Conservation (phyloP, 176 grass and related monocot species). For the Typha latifolia region DNA sequence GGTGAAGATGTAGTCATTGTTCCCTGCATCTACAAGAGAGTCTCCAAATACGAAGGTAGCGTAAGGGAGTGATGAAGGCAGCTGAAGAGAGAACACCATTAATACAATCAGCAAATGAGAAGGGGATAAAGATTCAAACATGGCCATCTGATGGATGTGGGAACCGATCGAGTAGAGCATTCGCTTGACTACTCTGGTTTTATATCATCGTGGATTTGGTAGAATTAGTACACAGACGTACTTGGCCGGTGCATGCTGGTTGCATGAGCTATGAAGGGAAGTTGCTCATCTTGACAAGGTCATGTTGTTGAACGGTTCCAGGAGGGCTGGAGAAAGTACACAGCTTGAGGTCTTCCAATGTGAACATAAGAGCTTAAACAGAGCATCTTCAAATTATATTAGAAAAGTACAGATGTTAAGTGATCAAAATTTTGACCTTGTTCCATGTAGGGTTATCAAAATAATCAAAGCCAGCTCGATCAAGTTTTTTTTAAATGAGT, state of each 20-base stretch:
- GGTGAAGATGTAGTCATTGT: constrained; percentile 79
- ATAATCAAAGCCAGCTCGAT: too few species aligned
- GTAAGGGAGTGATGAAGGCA: constrained; percentile 26
- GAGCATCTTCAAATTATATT: too few species aligned
- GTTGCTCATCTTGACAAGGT: constrained; percentile 21
- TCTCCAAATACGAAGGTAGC: constrained; percentile 83
- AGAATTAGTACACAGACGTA: neutral
- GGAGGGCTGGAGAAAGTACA: neutral
- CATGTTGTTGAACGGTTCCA: constrained; percentile 22
- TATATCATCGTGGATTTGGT: constrained; percentile 23
- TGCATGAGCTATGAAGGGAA: neutral
- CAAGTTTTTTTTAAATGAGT: too few species aligned
- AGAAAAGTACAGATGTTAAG: too few species aligned
- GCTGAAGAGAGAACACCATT: constrained; percentile 25
- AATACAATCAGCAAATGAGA: constrained; percentile 7
- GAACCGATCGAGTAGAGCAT: neutral
- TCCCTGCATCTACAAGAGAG: constrained; percentile 78
- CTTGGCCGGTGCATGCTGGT: neutral
- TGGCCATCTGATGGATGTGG: constrained; percentile 26
- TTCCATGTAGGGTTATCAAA: too few species aligned
- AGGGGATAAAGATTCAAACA: constrained; percentile 12
- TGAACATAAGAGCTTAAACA: neutral
- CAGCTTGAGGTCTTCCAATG: neutral
- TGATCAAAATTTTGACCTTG: too few species aligned
- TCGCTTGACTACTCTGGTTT: neutral